Evolutionary conservation across 345 rosid species (phyloP).

Genomic region (Gynandropsis gynandra): DNA sequence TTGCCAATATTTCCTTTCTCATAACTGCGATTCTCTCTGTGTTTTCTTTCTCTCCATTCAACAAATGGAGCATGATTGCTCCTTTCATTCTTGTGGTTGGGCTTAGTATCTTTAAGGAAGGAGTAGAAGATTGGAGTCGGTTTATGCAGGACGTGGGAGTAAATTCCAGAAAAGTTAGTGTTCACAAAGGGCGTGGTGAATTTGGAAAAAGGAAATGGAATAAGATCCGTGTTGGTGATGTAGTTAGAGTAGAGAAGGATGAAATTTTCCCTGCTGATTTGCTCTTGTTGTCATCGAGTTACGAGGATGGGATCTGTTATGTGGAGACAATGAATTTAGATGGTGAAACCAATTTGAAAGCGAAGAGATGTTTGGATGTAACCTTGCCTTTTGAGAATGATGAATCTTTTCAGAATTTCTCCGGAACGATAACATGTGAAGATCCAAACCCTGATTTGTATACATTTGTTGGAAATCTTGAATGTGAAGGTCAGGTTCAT

Average conservation of each 20-base stretch:
- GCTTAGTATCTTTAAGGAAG: slow-evolving; percentile 67
- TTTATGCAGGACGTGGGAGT: slow-evolving; percentile 42
- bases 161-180: slow-evolving; percentile 38
- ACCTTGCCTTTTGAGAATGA: slow-evolving; percentile 42
- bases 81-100: slow-evolving; percentile 64
- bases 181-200: slow-evolving; percentile 38
- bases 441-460: slow-evolving; percentile 74
- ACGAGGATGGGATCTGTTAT: slow-evolving; percentile 71
- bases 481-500: slow-evolving; percentile 35
- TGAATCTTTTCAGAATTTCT: slow-evolving; percentile 34
- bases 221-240: slow-evolving; percentile 51
- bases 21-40: slow-evolving; percentile 47
- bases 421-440: slow-evolving; percentile 44
- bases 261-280: slow-evolving; percentile 63
- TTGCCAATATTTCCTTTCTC: slow-evolving; percentile 66
- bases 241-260: slow-evolving; percentile 52
- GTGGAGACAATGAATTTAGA: slow-evolving; percentile 87
- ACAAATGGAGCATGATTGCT: slow-evolving; percentile 39
- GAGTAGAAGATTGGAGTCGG: slow-evolving; percentile 68
- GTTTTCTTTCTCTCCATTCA: slow-evolving; percentile 40
- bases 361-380: slow-evolving; percentile 53
- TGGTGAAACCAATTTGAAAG: slow-evolving; percentile 71
- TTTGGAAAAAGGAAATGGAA: slow-evolving; percentile 48
- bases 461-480: slow-evolving; percentile 60
- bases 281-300: slow-evolving; percentile 59